Evolutionary conservation across 768 basidiomycete species (phyloP).

Genomic region (Sistotremastrum niveocremeum): DNA sequence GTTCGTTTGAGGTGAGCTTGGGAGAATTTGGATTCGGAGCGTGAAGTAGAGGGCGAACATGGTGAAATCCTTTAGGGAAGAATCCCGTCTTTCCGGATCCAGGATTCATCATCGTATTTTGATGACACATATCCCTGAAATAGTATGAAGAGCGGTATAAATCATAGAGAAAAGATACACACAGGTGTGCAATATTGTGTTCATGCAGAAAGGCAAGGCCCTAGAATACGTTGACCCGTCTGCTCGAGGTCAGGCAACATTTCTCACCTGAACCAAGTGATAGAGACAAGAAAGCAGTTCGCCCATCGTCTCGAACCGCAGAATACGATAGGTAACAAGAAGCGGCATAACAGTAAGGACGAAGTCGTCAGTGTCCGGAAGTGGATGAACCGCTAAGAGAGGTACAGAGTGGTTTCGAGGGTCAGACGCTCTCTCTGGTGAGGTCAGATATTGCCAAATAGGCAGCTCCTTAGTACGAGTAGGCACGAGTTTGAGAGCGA

Average conservation of each 20-base stretch:
- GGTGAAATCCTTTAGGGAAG: no score
- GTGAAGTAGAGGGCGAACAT: no score
- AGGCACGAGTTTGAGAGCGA: no score
- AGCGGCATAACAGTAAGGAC: constrained; percentile 19
- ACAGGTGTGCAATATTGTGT: constrained; percentile 23
- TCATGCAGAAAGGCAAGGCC: constrained; percentile 24
- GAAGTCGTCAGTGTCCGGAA: constrained; percentile 7
- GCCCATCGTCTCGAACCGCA: constrained; percentile 17
- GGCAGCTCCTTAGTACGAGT: no score
- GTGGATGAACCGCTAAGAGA: constrained; percentile 11
- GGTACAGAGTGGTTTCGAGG: constrained; percentile 19
- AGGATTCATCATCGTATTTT: no score
- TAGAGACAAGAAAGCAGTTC: constrained; percentile 18
- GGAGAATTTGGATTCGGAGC: no score
- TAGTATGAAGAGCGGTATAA: no score
- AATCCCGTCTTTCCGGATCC: no score
- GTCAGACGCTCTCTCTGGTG: constrained; percentile 2
- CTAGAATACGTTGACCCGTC: constrained; percentile 4
- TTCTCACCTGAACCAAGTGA: constrained; percentile 20
- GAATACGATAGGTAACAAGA: no score
- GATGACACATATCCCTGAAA: no score
- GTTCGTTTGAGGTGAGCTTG: no score
- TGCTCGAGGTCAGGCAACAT: not conserved
- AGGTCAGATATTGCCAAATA: no score
- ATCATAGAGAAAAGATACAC: constrained; percentile 1